These are phyloP conservation scores for Leccinum fibrillosum DNA, from an alignment of 768 basidiomycete species.

Conservation along the genomic window DNA sequence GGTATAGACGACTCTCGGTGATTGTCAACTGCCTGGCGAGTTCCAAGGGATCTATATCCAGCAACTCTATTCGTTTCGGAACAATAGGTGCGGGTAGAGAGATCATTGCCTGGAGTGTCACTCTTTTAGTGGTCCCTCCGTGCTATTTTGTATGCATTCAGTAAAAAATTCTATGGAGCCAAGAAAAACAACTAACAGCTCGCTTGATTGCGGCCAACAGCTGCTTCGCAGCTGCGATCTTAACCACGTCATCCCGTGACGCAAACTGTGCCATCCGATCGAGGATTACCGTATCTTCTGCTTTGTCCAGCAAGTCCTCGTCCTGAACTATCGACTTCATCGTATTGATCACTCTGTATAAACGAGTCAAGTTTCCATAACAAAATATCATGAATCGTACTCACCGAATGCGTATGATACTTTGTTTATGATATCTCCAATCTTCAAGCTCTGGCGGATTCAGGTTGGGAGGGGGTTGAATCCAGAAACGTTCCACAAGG, in stretches of 20 bases:
- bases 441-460: constrained; percentile 42
- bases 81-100: constrained; percentile 51
- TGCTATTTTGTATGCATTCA: constrained; percentile 14
- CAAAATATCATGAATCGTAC: constrained; percentile 11
- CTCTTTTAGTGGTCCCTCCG: constrained; percentile 33
- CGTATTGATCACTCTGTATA: constrained; percentile 56
- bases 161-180: neutral
- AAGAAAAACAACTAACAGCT: constrained; percentile 36
- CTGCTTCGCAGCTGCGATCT: constrained; percentile 45
- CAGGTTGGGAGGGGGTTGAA: constrained; percentile 48
- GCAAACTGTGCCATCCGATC: constrained; percentile 53
- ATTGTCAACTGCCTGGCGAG: constrained; percentile 67
- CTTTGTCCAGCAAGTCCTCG: constrained; percentile 49
- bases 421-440: constrained; percentile 58
- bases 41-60: constrained; percentile 63
- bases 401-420: constrained; percentile 56
- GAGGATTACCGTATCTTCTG: constrained; percentile 51
- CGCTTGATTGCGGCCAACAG: constrained; percentile 48
- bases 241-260: constrained; percentile 38
- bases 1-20: constrained; percentile 57
- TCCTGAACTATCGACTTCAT: constrained; percentile 61
- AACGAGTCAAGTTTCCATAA: neutral
- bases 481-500: constrained; percentile 54
- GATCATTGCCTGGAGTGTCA: constrained; percentile 33
- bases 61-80: constrained; percentile 46